Evolutionary conservation across 1,284 basidiomycete species (phyloP), one percentile per base, ranked within the genome.

Genomic region (Somion occarium): DNA sequence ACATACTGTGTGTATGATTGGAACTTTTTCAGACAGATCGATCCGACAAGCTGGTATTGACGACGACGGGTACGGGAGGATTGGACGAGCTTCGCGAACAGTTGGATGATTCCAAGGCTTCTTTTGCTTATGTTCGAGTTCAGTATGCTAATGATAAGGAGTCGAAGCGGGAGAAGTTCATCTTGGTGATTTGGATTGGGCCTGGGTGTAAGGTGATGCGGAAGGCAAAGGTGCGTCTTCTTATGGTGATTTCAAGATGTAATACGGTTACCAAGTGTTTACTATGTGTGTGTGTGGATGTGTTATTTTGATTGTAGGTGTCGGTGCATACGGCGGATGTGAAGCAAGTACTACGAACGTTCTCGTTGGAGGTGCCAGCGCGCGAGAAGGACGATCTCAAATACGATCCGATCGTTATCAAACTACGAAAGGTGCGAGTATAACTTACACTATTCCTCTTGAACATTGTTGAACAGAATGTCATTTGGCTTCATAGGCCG

Each of bases 151-250:
- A 93, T 63, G 91, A 91, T 72, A 88, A 86, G 73, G 88, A 91
- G 73, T 86, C 84, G 44, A 84, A 78, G 69, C 81, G 93, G 56
- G 88, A 93, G 75, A 95, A 94, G 75, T 95, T 95, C 71, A 80
- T 91, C 58, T 77, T 95, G 62, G 79, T 95, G 67, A 82, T 86
- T 53, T 95, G 93, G 92, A 94, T 95, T 69, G 93, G 93, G 38
- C 75, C 82, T 37, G 70, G 76, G 42, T 92, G 90, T 70, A 91
- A 91, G 73, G 76, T 93, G 58, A 93, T 95, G 93, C 80, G 93
- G 56, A 88, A 85, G 71, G 93, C 86, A 42, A 93, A 91, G 83
- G 91, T 90, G 58, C 57, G 80, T 67, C 30, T n/a, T 24, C 7
- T 37, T 48, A 18, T 25, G 9, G 13, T 34, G 9, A 25, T 20